A percentile compares a stretch with the other conserved stretches of the same genome.
These are phyloP conservation scores for Xylogone sp. DNA, from an alignment of 2,329 filamentous ascomycete genomes.

Conservation along the genomic window DNA sequence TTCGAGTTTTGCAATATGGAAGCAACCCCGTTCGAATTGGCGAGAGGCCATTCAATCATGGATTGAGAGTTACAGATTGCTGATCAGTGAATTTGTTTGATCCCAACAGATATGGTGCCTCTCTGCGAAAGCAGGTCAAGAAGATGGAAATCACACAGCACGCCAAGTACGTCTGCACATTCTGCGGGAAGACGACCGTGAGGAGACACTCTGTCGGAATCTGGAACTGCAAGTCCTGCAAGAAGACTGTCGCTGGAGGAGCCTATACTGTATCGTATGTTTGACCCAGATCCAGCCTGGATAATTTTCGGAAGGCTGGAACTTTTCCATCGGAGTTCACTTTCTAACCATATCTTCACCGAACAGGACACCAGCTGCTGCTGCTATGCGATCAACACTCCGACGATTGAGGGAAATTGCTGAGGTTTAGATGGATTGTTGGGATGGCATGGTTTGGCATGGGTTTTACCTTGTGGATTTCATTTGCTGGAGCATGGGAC, in stretches of 20 bases:
- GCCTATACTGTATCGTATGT: conserved; percentile 97
- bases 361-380: conserved; percentile 80
- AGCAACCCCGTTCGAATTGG: background rate
- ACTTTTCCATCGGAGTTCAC: background rate
- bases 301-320: background rate
- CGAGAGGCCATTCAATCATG: background rate
- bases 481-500: conserved; percentile 31
- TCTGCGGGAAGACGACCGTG: conserved; percentile 96
- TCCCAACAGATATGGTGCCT: conserved; percentile 83
- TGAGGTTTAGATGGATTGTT: conserved; percentile 67
- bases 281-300: conserved; percentile 11
- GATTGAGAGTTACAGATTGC: conserved; percentile 7
- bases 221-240: conserved; percentile 95
- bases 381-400: conserved; percentile 93
- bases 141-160: conserved; percentile 99
- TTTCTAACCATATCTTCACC: conserved; percentile 5
- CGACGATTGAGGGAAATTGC: conserved; percentile 96
- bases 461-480: conserved; percentile 22
- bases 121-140: conserved; percentile 98
- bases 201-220: conserved; percentile 89
- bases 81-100: conserved; percentile 13
- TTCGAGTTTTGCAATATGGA: background rate
- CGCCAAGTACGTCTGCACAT: conserved; percentile 95
- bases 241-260: conserved; percentile 89
- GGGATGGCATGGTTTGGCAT: conserved; percentile 14